Conservation (phyloP, 352 stramenopile genomes). For the Phytopythium oedochilum region DNA sequence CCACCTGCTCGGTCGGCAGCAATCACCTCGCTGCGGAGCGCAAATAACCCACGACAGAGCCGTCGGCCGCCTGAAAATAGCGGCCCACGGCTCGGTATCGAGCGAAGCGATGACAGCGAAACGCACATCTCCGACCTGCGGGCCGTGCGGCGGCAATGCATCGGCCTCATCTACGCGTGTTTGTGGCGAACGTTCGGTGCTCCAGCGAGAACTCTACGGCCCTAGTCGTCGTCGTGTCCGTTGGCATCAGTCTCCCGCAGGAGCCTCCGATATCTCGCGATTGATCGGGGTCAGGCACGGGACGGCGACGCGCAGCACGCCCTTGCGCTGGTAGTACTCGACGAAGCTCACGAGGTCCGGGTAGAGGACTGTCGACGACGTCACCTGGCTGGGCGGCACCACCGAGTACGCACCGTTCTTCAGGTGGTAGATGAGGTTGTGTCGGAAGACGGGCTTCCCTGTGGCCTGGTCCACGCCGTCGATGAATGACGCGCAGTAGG, state of each 20-base stretch:
- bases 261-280: conserved; percentile 43
- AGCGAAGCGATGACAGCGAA: neutral
- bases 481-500: conserved; percentile 74
- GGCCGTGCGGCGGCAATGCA: too few species aligned
- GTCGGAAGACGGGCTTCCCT: conserved; percentile 33
- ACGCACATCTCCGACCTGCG: neutral
- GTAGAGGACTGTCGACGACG: conserved; percentile 41
- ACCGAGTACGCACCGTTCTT: conserved; percentile 58
- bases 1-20: neutral
- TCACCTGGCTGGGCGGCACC: conserved; percentile 47
- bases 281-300: conserved; percentile 43
- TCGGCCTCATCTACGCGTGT: too few species aligned
- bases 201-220: neutral
- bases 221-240: neutral
- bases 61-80: neutral
- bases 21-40: neutral
- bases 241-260: neutral
- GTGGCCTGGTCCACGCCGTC: conserved; percentile 31
- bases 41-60: neutral
- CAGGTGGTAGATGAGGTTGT: conserved; percentile 75
- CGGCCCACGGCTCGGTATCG: too few species aligned
- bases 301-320: conserved; percentile 46
- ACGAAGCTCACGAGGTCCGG: conserved; percentile 76
- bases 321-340: conserved; percentile 68
- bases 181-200: too few species aligned